These are phyloP conservation scores for Asterophora lycoperdoides DNA, from an alignment of 768 basidiomycete genomes.

Conservation along the genomic window DNA sequence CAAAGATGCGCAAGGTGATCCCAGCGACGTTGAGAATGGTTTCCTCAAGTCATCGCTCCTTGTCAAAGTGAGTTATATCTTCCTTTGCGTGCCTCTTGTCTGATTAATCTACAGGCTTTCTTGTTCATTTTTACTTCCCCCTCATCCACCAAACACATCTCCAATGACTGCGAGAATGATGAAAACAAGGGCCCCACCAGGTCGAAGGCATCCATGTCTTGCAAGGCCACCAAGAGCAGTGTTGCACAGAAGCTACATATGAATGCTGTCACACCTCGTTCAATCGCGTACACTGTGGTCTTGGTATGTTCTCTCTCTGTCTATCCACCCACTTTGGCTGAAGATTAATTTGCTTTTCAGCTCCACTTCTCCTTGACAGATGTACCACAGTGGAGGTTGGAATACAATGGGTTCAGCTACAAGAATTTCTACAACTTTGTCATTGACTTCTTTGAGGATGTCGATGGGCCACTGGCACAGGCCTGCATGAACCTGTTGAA, in stretches of 20 bases:
- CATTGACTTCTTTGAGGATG: slow-evolving; percentile 23
- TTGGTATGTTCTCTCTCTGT: slow-evolving; percentile 21
- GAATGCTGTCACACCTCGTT: slow-evolving; percentile 19
- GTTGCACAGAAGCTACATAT: slow-evolving; percentile 14
- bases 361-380: slow-evolving; percentile 19
- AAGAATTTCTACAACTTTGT: slow-evolving; percentile 20
- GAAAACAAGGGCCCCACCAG: slow-evolving; percentile 7
- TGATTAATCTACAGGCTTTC: slow-evolving; percentile 11
- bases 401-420: slow-evolving; percentile 20
- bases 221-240: slow-evolving; percentile 1
- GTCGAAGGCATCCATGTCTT: background rate
- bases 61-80: slow-evolving; percentile 17
- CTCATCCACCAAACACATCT: slow-evolving; percentile 12
- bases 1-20: slow-evolving; percentile 5
- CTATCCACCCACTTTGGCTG: background rate
- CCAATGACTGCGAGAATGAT: slow-evolving; percentile 7
- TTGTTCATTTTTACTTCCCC: slow-evolving; percentile 17
- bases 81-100: background rate
- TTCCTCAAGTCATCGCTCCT: slow-evolving; percentile 19
- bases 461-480: background rate
- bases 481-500: slow-evolving; percentile 1
- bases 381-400: slow-evolving; percentile 15
- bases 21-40: slow-evolving; percentile 11
- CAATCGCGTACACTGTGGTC: slow-evolving; percentile 28
- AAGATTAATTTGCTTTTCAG: slow-evolving; percentile 9